These are phyloP conservation scores for Chenopodium suecicum DNA, from an alignment of 148 eudicot species.

Conservation along the genomic window DNA sequence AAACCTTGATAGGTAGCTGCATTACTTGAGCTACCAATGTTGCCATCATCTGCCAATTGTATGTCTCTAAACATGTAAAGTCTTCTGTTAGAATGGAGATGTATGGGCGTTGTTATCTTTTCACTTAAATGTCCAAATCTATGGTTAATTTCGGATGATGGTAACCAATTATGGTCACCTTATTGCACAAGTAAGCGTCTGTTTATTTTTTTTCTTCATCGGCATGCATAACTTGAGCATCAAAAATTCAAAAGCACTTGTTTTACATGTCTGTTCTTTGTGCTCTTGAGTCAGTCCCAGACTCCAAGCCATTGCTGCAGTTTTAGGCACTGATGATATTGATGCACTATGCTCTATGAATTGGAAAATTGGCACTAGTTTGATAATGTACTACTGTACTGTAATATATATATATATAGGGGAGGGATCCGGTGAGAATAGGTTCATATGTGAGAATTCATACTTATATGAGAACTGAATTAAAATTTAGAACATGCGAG, in stretches of 20 bases:
- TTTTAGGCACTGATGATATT: too few species aligned
- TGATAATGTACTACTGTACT: too few species aligned
- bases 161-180: background rate
- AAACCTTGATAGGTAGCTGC: constrained; percentile 2
- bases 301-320: too few species aligned
- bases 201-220: background rate
- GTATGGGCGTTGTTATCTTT: background rate
- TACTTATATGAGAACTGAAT: too few species aligned
- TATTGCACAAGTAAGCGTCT: background rate
- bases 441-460: too few species aligned
- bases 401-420: too few species aligned
- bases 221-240: background rate
- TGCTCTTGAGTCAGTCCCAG: too few species aligned
- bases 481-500: too few species aligned
- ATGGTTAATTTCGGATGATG: background rate
- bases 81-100: background rate
- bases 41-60: constrained; percentile 10
- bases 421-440: too few species aligned
- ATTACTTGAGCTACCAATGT: background rate
- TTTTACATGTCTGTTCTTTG: background rate
- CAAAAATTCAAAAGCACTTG: background rate
- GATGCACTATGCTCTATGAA: too few species aligned
- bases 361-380: too few species aligned
- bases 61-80: constrained; percentile 1
- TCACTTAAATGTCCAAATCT: background rate